Conservation (phyloP, 2,329 filamentous ascomycete genomes). For the Nemania abortiva region DNA sequence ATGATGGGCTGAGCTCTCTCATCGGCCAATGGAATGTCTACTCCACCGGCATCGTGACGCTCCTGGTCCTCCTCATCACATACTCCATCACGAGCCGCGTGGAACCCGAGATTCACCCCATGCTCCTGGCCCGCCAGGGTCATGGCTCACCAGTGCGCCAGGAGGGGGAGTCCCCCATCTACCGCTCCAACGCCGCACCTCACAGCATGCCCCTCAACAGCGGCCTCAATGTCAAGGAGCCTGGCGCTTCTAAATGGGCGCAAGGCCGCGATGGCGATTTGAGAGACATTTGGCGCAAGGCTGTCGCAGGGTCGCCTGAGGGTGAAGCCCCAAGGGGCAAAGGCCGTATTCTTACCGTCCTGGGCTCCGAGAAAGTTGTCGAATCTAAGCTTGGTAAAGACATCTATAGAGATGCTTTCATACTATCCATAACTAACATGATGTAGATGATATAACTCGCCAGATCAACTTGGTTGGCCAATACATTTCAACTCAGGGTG, state of each 20-base stretch:
- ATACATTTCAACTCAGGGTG: slow-evolving; percentile 77
- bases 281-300: slow-evolving; percentile 88
- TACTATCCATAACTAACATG: slow-evolving; percentile 36
- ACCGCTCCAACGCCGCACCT: slow-evolving; percentile 85
- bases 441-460: slow-evolving; percentile 76
- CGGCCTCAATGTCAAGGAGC: slow-evolving; percentile 85
- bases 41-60: slow-evolving; percentile 77
- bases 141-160: slow-evolving; percentile 82
- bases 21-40: slow-evolving; percentile 85
- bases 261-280: slow-evolving; percentile 88
- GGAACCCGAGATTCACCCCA: slow-evolving; percentile 92
- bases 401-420: slow-evolving; percentile 2
- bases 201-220: slow-evolving; percentile 84
- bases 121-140: slow-evolving; percentile 88
- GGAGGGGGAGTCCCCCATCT: slow-evolving; percentile 85
- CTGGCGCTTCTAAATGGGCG: slow-evolving; percentile 84
- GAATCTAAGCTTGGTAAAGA: slow-evolving; percentile 75
- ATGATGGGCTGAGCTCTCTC: slow-evolving; percentile 75
- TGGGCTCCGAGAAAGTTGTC: slow-evolving; percentile 78
- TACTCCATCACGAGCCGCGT: slow-evolving; percentile 77
- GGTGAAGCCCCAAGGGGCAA: slow-evolving; percentile 73
- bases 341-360: slow-evolving; percentile 81
- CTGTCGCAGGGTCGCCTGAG: slow-evolving; percentile 71
- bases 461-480: slow-evolving; percentile 90
- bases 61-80: slow-evolving; percentile 74